phyloP scores from a whole-genome alignment of 805 yeast species.

The Wickerhamiella occidentalis region DNA sequence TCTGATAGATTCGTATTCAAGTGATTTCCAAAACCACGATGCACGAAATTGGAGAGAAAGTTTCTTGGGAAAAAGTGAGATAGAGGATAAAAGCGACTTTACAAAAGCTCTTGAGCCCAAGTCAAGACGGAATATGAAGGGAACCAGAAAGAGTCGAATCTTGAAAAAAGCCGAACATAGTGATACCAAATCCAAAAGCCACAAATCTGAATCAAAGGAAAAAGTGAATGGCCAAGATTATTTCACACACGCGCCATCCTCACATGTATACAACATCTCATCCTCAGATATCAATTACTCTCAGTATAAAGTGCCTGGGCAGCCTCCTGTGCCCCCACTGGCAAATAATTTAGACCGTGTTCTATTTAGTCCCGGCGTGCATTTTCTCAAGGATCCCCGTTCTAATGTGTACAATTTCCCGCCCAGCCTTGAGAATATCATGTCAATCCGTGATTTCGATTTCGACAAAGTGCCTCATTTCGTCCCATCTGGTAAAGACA shows the following conservation, averaged over 20 bases:
- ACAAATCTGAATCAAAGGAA: too few species aligned
- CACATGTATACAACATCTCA: neutral
- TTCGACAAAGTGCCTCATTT: conserved; percentile 45
- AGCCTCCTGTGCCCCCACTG: conserved; percentile 40
- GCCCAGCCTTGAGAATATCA: conserved; percentile 45
- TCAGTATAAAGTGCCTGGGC: conserved; percentile 15
- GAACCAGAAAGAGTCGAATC: too few species aligned
- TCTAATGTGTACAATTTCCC: conserved; percentile 61
- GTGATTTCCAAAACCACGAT: neutral
- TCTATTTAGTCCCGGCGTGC: conserved; percentile 70
- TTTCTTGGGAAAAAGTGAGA: neutral
- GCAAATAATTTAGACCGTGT: conserved; percentile 59
- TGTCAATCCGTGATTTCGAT: conserved; percentile 54
- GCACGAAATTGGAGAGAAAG: neutral
- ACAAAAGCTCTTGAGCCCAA: too few species aligned
- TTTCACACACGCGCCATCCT: too few species aligned
- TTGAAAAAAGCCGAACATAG: too few species aligned
- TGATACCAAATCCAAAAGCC: too few species aligned
- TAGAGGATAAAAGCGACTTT: neutral
- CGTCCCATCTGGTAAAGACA: conserved; percentile 58
- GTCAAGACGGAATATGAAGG: too few species aligned
- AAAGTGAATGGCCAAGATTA: too few species aligned
- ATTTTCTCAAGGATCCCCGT: conserved; percentile 65
- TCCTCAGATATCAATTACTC: neutral
- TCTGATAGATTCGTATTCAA: neutral